Percentiles rank a stretch among this genome's conserved stretches.
These are phyloP conservation scores for Crithidia bombi DNA, from an alignment of 208 protist genomes.

Conservation along the genomic window DNA sequence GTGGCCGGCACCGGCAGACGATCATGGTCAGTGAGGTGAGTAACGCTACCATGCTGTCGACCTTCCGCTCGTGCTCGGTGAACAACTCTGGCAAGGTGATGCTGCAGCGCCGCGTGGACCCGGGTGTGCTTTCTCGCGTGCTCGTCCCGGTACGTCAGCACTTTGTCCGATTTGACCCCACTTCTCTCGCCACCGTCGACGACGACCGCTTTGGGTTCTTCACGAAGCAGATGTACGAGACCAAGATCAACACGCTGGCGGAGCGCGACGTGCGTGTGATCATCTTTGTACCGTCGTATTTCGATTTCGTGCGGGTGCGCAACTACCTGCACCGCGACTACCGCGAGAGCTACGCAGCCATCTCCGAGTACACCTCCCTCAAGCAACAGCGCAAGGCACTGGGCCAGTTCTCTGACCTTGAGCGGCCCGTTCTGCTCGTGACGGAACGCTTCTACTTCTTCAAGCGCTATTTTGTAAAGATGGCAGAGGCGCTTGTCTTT, in stretches of 20 bases:
- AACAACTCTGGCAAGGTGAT: conserved; percentile 81
- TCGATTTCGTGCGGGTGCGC: conserved; percentile 96
- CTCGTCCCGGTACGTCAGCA: conserved; percentile 87
- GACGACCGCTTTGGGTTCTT: conserved; percentile 95
- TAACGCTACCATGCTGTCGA: conserved; percentile 87
- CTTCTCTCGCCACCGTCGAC: conserved; percentile 53
- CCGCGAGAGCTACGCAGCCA: conserved; percentile 80
- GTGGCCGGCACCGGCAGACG: conserved; percentile 93
- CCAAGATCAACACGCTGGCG: conserved; percentile 68
- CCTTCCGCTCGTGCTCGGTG: conserved; percentile 77
- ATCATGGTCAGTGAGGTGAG: conserved; percentile 83
- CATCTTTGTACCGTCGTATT: conserved; percentile 95
- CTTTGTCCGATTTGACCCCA: conserved; percentile 89
- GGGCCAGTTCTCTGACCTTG: conserved; percentile 85
- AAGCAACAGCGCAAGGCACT: conserved; percentile 81
- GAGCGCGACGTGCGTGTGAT: conserved; percentile 83
- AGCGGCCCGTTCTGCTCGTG: conserved; percentile 90
- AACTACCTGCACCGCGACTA: conserved; percentile 95
- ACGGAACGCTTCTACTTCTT: conserved; percentile 98
- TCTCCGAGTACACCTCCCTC: conserved; percentile 94
- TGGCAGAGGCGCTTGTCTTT: conserved; percentile 93
- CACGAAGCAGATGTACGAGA: conserved; percentile 80
- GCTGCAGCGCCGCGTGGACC: conserved; percentile 59
- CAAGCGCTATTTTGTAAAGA: conserved; percentile 92
- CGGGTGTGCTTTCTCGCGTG: conserved; percentile 61